Evolutionary conservation across 352 stramenopile species (phyloP), one percentile per base, ranked within the genome.

Genomic region (Phytophthora citrophthora): DNA sequence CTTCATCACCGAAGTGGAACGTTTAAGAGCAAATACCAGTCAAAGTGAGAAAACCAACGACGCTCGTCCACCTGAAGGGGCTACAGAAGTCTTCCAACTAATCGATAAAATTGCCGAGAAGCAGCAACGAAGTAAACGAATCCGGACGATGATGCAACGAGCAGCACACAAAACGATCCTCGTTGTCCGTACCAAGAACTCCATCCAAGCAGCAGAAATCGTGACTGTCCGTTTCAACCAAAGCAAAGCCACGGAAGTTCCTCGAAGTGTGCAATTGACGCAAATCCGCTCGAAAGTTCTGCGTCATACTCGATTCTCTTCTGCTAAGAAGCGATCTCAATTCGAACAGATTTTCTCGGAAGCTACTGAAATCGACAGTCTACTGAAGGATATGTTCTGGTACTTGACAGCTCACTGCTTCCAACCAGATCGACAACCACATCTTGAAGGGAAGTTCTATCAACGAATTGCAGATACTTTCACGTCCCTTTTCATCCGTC

Each of bases 321-420:
- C 73, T 0, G 51, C 53, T 13, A 72, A 69, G 8, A 79, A 80
- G 36, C 58, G 72, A 9, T 18, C 26, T 12, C 60, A 76, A 29
- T 91, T 87, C 59, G 66, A 64, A 4, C 69, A 81, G 9, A 58
- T 86, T 20, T 91, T 91, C 46, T 40, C 61, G 1, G 63, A 65
- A 11, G 48, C 71, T 1, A 16, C 41, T 5, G 81, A 93, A 52
- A 64, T 89, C 24, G 71, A 93, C 4, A 61, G 69, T 31, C 40
- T 93, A 18, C 54, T 91, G 15, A 88, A 90, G 57, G 81, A 93
- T 45, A 81, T 91, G 66, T 93, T 93, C 49, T 93, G 83, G 83
- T 88, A 87, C 51, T 36, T 89, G 11, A 88, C 76, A 2, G 75
- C 81, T 0, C 68, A 81, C 40, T 82, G 71, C 20, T 93, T 93